A percentile compares a stretch with the other conserved stretches of the same genome.
Conservation (phyloP, 306 rosid species). For the Echinosophora koreensis region DNA sequence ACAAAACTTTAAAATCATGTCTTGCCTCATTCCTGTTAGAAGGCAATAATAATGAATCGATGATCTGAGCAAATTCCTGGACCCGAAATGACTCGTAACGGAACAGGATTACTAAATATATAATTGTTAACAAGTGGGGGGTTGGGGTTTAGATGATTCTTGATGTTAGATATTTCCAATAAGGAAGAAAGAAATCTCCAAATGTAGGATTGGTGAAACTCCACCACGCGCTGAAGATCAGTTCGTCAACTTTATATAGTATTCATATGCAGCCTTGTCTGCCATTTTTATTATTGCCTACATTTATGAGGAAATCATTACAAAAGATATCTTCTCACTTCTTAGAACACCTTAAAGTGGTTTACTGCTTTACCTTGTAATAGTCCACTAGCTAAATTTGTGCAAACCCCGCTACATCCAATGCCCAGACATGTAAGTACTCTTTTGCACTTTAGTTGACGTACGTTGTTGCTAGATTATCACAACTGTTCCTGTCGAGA, state of each 20-base stretch:
- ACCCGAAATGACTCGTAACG: neutral
- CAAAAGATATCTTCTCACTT: conserved; percentile 36
- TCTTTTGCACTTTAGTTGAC: conserved; percentile 5
- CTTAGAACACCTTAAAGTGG: conserved; percentile 32
- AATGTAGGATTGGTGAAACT: conserved; percentile 48
- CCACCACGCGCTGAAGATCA: conserved; percentile 50
- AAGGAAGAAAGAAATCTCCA: conserved; percentile 43
- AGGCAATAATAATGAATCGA: neutral
- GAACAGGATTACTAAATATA: neutral
- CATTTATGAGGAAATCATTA: conserved; percentile 44
- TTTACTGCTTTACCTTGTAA: conserved; percentile 28
- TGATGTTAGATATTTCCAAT: conserved; percentile 17
- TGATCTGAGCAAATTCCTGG: conserved; percentile 12
- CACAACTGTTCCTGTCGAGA: too few species aligned
- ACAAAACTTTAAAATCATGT: conserved; percentile 16
- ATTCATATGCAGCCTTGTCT: conserved; percentile 55
- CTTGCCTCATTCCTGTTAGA: neutral
- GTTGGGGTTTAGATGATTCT: neutral
- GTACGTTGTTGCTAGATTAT: neutral
- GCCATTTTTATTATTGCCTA: conserved; percentile 51
- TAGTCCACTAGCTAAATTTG: conserved; percentile 48
- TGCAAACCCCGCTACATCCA: conserved; percentile 36
- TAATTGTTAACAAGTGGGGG: neutral
- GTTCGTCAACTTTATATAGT: neutral
- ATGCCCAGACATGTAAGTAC: neutral